Evolutionary conservation across 148 eudicot genomes (phyloP), one percentile per base, ranked within the genome.

Genomic region (Amaranthus hypochondriacus): DNA sequence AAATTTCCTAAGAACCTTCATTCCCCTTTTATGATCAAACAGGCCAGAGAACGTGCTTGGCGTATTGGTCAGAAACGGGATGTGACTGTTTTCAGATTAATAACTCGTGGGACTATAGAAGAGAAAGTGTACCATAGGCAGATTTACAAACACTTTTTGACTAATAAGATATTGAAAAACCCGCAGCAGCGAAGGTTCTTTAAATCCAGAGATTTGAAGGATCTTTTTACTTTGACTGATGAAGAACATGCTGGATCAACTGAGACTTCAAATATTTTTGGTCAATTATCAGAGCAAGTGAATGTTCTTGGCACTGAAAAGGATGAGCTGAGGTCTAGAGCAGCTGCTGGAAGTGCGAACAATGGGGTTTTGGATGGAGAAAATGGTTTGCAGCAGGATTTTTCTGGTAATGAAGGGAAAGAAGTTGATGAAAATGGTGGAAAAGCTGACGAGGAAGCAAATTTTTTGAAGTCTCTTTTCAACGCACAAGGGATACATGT

Each of bases 41-140:
- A 95, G 98, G 97, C 98, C 55, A 88, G 98, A 70, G 98, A 92
- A 79, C 98, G 98, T 90, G 98, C 98, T 71, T 95, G 98, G 97
- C 98, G 98, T 83, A 86, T 95, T 75, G 98, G 98, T 77, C 98
- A 95, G 85, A 87, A 71, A 69, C 88, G 87, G 73, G 98, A 95
- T 82, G 98, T 95, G 14, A 92, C 84, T 14, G 81, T 95, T 56
- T 95, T 88, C 73, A 88, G 98, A 81, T 83, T 95, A 75, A 95
- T 95, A 15, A 92, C 97, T 6, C 96, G 97, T 74, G 98, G 98
- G 71, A 88, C 98, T 14, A 92, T 95, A 75, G 98, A 95, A 81
- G 98, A 95, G 85, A 95, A 95, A 84, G 98, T 95, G 66, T 95
- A 95, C 81, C 98, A 95, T 72, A 85, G 98, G 49, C 98, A 95